Percentiles rank a stretch among this genome's conserved stretches.
phyloP scores from a whole-genome alignment of 139 green algal species.

The Chlorella sp. region DNA sequence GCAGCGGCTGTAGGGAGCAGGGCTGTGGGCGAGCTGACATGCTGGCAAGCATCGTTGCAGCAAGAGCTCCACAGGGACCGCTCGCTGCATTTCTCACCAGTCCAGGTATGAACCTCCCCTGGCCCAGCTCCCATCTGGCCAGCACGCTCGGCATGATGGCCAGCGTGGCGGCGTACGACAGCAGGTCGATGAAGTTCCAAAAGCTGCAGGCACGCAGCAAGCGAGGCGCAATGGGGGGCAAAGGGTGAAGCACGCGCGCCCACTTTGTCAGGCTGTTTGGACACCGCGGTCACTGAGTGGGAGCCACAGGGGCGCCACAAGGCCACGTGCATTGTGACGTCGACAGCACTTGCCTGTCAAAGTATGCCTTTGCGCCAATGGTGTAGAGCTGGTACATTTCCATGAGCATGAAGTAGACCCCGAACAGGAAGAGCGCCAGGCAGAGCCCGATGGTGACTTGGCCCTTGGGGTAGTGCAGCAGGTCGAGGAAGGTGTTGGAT shows the following conservation, averaged over 20 bases:
- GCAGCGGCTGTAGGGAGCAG: too few species aligned
- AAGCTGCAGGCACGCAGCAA: conserved; percentile 9
- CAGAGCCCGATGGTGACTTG: neutral
- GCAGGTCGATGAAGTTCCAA: conserved; percentile 27
- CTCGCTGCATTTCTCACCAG: too few species aligned
- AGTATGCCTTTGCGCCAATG: conserved; percentile 15
- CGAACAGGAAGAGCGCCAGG: conserved; percentile 18
- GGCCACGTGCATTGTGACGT: too few species aligned
- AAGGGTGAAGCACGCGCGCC: neutral
- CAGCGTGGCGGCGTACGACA: conserved; percentile 22
- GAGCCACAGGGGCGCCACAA: too few species aligned
- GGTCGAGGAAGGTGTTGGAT: conserved; percentile 1
- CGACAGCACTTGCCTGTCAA: conserved; percentile 18
- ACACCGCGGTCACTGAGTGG: too few species aligned
- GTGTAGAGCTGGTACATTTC: conserved; percentile 18
- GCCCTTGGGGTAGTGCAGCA: neutral
- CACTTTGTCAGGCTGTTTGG: too few species aligned
- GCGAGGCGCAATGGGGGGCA: neutral
- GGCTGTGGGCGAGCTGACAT: too few species aligned
- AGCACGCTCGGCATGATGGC: conserved; percentile 22
- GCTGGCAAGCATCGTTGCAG: too few species aligned
- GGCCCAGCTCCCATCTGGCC: conserved; percentile 3
- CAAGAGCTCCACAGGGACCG: too few species aligned
- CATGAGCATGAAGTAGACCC: conserved; percentile 16
- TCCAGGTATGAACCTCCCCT: neutral